Evolutionary conservation across 495 filamentous ascomycete species (phyloP), one percentile per base, ranked within the genome.

Genomic region (Penicillium herquei): DNA sequence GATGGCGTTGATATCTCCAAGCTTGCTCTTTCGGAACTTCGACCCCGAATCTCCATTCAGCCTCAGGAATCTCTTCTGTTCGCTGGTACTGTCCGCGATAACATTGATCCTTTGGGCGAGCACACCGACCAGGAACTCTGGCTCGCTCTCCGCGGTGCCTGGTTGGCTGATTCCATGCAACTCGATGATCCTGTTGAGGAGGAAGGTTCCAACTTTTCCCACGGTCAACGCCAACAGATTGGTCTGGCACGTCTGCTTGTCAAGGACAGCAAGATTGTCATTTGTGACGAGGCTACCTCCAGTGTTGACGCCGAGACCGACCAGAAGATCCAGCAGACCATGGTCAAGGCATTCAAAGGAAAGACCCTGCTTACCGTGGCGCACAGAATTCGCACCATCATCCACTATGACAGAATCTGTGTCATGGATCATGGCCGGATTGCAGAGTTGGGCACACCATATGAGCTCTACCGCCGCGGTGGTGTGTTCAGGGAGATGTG

Each of bases 171-270:
- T 12, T 40, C 33, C 6, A 16, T 67, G 1, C 39, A 49, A 2
- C 67, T 65, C 8, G 61, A 66, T 3, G 46, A 68, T 6, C 50
- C 61, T 11, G 58, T 57, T 33, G 34, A 35, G 7, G 40, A 67
- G 10, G 41, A 49, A 5, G 57, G 41, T 0, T 35, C 49, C 7
- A 26, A 51, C 21, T 59, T 63, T 26, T 69, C 63, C 9, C 69
- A 73, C 44, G 79, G 79, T 3, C 73, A 81, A 55, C 58, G 69
- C 30, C 79, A 82, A 56, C 44, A 69, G 14, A 46, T 72, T 10
- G 57, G 51, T 43, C 52, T 72, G 1, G 69, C 70, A 2, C 58
- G 69, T n/a, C 56, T 65, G 0, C 26, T 72, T 12, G 34, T 74
- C 11, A 48, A 51, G 7, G 16, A 41, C n/a, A 49, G 56, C 11